phyloP scores from a whole-genome alignment of 306 rosid genomes.

The Vigna nakashimae region DNA sequence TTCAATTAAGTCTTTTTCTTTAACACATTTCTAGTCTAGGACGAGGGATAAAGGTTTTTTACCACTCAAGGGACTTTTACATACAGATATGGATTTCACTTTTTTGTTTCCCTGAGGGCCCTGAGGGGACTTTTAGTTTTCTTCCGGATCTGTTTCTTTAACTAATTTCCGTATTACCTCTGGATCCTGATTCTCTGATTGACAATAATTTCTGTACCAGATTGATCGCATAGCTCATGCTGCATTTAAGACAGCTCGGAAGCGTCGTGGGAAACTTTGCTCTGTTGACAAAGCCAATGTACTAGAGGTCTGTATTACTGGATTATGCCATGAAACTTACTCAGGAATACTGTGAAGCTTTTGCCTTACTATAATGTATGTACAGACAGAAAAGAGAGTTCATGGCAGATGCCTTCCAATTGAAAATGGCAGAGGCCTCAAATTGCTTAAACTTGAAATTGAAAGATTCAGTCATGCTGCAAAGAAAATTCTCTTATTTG shows the following conservation, averaged over 20 bases:
- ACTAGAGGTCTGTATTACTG: slow-evolving; percentile 69
- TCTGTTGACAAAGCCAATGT: slow-evolving; percentile 97
- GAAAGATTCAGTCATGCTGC: slow-evolving; percentile 25
- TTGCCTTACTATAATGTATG: neutral
- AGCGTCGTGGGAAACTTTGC: slow-evolving; percentile 81
- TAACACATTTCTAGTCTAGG: neutral
- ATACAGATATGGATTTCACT: slow-evolving; percentile 28
- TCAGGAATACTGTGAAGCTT: slow-evolving; percentile 4
- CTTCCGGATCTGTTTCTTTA: slow-evolving; percentile 25
- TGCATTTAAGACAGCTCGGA: slow-evolving; percentile 89
- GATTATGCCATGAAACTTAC: slow-evolving; percentile 34
- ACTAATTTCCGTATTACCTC: slow-evolving; percentile 26
- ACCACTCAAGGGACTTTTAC: neutral
- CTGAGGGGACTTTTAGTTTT: neutral
- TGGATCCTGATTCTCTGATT: slow-evolving; percentile 33
- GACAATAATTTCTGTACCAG: slow-evolving; percentile 52
- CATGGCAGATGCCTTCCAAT: neutral
- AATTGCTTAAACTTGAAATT: slow-evolving; percentile 31
- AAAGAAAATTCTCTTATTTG: slow-evolving; percentile 16
- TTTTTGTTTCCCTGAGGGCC: neutral
- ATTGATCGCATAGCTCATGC: slow-evolving; percentile 88
- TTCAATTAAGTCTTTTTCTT: neutral
- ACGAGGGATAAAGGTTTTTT: slow-evolving; percentile 8
- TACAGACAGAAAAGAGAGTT: neutral
- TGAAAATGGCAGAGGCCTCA: slow-evolving; percentile 19